Evolutionary conservation across 2,329 filamentous ascomycete species (phyloP), one percentile per base, ranked within the genome.

Genomic region (Fusarium tuaranense): DNA sequence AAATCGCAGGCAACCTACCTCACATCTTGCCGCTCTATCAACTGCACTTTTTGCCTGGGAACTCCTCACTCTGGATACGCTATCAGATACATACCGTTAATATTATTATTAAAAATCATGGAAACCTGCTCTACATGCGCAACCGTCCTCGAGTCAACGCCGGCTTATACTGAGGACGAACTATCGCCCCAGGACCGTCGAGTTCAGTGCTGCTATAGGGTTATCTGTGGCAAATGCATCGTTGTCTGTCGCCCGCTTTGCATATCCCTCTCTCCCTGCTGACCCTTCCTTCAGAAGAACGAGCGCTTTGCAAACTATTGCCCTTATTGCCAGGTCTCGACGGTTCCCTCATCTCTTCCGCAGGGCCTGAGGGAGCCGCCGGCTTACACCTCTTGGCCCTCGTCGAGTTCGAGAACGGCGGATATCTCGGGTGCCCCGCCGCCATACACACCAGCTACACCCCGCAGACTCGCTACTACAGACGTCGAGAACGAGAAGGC

Each of bases 281-380:
- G 51, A 77, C 68, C 44, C 25, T 46, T 22, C 18, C 25, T n/a
- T 34, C 74, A 91, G 89, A 83, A 88, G 57, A 95, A 95, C 80
- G 84, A 87, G 34, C 90, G 93, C 46, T 95, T 94, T 82, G 88
- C 88, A 63, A 84, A 86, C 38, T 91, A 90, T 80, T 91, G 91
- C 80, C 94, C 94, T 0, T 96, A 93, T 82, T 97, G 94, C 81
- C 94, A 96, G 82, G 89, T 94, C 76, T 91, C 92, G 7, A 88
- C 85, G 53, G 84, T 83, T 6, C 90, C 91, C 4, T 90, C 89
- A 22, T 78, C 82, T 9, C 82, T 91, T 5, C 86, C 91, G 2
- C 91, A 91, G 82, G 91, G 92, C 13, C 86, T 94, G 27, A 89
- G 87, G 78, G 89, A 92, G 69, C 92, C 92, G n/a, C 92, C 92